Evolutionary conservation across 768 basidiomycete species (phyloP).

Genomic region (Lentinus tigrinus): DNA sequence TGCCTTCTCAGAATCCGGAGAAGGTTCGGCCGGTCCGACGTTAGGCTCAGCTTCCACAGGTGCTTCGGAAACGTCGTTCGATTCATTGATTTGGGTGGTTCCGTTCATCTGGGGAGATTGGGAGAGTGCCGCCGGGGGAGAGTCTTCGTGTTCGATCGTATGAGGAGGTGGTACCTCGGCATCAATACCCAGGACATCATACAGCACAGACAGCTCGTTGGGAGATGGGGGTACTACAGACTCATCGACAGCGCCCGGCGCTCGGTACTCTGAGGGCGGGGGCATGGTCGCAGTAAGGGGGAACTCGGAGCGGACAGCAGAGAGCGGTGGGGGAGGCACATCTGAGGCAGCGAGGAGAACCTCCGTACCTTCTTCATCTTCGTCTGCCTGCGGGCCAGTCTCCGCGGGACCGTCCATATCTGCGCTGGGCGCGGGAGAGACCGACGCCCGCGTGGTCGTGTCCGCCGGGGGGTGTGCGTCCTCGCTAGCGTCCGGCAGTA

Average conservation of each 20-base stretch:
- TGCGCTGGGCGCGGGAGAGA: not conserved
- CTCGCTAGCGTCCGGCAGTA: not conserved
- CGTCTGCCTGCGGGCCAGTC: not conserved
- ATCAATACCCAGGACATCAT: not conserved
- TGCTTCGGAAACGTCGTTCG: not conserved
- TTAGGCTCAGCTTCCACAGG: not conserved
- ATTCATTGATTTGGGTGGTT: not conserved
- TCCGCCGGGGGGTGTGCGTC: not conserved
- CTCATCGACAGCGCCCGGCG: no score
- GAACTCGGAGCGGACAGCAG: no score
- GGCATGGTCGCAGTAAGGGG: no score
- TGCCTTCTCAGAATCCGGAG: no score
- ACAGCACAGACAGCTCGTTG: no score
- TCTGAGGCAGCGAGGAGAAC: not conserved
- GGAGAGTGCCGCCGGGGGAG: not conserved
- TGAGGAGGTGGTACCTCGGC: not conserved
- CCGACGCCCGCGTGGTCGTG: not conserved
- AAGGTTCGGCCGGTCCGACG: no score
- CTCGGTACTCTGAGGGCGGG: no score
- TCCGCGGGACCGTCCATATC: not conserved
- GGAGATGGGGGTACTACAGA: no score
- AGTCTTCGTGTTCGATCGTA: not conserved
- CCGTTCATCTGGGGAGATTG: not conserved
- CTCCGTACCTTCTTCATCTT: not conserved
- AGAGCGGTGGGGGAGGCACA: not conserved